Evolutionary conservation across 768 basidiomycete genomes (phyloP).

Genomic region (Collybia sp.): DNA sequence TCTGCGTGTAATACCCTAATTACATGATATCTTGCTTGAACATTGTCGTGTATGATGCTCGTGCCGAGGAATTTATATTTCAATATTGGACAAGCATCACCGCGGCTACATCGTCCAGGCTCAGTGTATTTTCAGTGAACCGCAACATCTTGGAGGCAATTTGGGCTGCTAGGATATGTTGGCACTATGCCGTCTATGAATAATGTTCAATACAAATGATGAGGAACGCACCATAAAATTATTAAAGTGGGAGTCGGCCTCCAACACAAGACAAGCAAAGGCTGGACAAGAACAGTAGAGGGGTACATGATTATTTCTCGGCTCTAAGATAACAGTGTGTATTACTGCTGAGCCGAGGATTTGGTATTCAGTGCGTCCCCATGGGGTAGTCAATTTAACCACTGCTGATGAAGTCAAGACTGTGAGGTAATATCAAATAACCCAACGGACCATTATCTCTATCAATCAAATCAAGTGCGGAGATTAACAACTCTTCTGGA

Average conservation of each 20-base stretch:
- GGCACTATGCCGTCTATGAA: conserved; percentile 47
- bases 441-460: conserved; percentile 50
- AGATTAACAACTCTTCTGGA: conserved; percentile 58
- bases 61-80: not conserved
- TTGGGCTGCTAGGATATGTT: conserved; percentile 67
- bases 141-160: conserved; percentile 52
- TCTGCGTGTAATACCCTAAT: too few relatives aligned
- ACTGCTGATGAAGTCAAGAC: conserved; percentile 33
- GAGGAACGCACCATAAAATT: conserved; percentile 50
- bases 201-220: conserved; percentile 5
- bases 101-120: conserved; percentile 42
- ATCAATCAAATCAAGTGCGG: conserved; percentile 77
- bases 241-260: conserved; percentile 55
- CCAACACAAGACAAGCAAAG: conserved; percentile 60
- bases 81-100: conserved; percentile 31
- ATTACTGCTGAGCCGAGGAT: conserved; percentile 63
- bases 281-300: conserved; percentile 76
- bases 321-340: conserved; percentile 52
- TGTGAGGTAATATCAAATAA: not conserved
- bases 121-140: conserved; percentile 44
- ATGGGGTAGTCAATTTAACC: conserved; percentile 51
- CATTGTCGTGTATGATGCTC: too few relatives aligned
- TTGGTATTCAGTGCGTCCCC: conserved; percentile 59
- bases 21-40: too few relatives aligned
- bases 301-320: conserved; percentile 30